These are phyloP conservation scores for Paecilomyces variotii DNA, from an alignment of 2,329 filamentous ascomycete species.

Conservation along the genomic window DNA sequence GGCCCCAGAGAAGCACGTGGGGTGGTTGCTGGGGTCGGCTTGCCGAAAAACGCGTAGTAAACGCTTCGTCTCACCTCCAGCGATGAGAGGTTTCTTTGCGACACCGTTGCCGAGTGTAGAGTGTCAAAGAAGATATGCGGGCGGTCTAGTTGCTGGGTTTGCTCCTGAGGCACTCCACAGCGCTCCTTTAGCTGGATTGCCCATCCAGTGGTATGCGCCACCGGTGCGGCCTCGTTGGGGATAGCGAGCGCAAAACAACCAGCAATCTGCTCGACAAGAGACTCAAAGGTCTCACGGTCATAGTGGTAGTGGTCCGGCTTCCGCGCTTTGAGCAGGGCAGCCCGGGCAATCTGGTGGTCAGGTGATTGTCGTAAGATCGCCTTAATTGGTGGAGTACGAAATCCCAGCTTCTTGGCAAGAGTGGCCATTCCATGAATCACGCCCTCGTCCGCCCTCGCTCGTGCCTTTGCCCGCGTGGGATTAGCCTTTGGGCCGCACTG, in stretches of 20 bases:
- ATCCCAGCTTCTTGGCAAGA: slow-evolving; percentile 13
- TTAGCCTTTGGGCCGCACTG: not conserved
- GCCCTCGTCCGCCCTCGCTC: slow-evolving; percentile 10
- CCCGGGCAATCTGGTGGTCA: slow-evolving; percentile 13
- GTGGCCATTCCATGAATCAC: slow-evolving; percentile 12
- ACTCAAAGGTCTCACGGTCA: not conserved
- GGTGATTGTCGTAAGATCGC: slow-evolving; percentile 10
- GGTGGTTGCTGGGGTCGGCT: not conserved
- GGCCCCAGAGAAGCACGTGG: too few relatives aligned
- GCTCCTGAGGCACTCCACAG: slow-evolving; percentile 8
- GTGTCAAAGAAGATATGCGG: slow-evolving; percentile 13
- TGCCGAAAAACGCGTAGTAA: slow-evolving; percentile 16
- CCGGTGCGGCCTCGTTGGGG: slow-evolving; percentile 4
- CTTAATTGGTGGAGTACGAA: slow-evolving; percentile 11
- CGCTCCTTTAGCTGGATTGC: slow-evolving; percentile 7
- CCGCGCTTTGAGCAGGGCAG: slow-evolving; percentile 13
- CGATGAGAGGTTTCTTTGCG: slow-evolving; percentile 7
- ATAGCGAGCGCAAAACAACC: slow-evolving; percentile 10
- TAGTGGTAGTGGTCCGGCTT: slow-evolving; percentile 13
- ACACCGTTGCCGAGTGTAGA: slow-evolving; percentile 7
- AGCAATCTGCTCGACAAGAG: slow-evolving; percentile 7
- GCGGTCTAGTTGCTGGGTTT: slow-evolving; percentile 7
- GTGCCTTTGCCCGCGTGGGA: too few relatives aligned
- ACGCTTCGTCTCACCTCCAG: slow-evolving; percentile 13
- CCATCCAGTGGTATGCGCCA: slow-evolving; percentile 6